Conservation (phyloP, 371 early-diverging fungal species). For the Lichtheimia ornata region DNA sequence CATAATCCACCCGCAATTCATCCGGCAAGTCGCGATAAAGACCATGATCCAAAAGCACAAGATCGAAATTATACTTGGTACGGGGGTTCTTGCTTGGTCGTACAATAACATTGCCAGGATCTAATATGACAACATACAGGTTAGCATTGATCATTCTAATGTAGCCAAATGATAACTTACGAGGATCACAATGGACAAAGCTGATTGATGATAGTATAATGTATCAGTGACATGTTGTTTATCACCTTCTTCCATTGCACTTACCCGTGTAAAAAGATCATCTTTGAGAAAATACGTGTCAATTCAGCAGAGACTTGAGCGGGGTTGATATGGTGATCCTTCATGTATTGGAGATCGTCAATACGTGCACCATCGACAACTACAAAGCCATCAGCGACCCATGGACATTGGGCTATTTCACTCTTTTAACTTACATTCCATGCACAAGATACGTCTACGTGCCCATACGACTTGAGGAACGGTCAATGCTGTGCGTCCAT, state of each 20-base stretch:
- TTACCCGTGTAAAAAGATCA: conserved; percentile 89
- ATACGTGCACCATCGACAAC: conserved; percentile 75
- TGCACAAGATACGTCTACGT: conserved; percentile 63
- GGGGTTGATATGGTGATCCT: conserved; percentile 69
- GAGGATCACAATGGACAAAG: conserved; percentile 85
- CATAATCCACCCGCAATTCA: conserved; percentile 84
- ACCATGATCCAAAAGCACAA: conserved; percentile 93
- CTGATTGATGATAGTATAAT: conserved; percentile 17
- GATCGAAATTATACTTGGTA: conserved; percentile 77
- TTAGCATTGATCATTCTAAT: background rate
- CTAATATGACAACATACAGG: conserved; percentile 14
- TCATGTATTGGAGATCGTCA: conserved; percentile 76
- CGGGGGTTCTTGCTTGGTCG: conserved; percentile 54
- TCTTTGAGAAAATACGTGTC: conserved; percentile 79
- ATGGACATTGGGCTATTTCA: background rate
- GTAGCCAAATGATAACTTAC: conserved; percentile 14
- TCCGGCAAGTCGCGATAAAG: conserved; percentile 80
- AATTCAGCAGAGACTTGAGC: conserved; percentile 75
- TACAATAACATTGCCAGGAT: conserved; percentile 78
- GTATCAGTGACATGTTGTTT: background rate
- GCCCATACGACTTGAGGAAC: conserved; percentile 76
- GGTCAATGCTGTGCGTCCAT: conserved; percentile 40
- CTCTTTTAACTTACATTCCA: conserved; percentile 68
- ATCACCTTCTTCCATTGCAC: background rate
- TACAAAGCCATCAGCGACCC: conserved; percentile 10